These are phyloP conservation scores for Achaetomiella virescens DNA, from an alignment of 495 filamentous ascomycete genomes.

Conservation along the genomic window DNA sequence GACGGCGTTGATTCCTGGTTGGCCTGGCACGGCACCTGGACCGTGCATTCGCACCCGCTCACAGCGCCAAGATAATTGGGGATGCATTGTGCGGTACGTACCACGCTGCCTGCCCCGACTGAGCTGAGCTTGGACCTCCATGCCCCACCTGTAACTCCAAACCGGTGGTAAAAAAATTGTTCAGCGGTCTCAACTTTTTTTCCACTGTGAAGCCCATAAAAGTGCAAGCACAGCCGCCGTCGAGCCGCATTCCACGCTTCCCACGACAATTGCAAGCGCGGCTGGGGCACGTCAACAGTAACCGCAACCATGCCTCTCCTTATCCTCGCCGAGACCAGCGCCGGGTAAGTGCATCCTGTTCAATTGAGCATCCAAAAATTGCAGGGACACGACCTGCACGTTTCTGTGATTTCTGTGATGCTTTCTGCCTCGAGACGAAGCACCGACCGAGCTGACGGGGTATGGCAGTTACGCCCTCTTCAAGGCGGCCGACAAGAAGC, in stretches of 20 bases:
- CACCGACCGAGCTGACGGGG: conserved; percentile 7
- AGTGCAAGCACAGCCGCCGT: conserved; percentile 26
- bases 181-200: conserved; percentile 29
- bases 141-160: conserved; percentile 26
- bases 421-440: neutral
- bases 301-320: conserved; percentile 60
- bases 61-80: neutral
- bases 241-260: conserved; percentile 25
- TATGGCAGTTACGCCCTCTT: conserved; percentile 73
- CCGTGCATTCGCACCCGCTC: neutral
- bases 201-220: conserved; percentile 18
- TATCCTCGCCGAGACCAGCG: conserved; percentile 86
- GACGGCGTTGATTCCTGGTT: conserved; percentile 8
- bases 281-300: conserved; percentile 12
- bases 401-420: neutral
- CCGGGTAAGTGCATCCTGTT: conserved; percentile 51
- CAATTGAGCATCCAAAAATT: conserved; percentile 12
- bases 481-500: conserved; percentile 97
- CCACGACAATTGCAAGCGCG: conserved; percentile 25
- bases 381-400: neutral
- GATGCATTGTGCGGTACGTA: conserved; percentile 3
- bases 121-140: conserved; percentile 18
- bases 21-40: neutral
- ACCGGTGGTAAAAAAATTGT: conserved; percentile 31
- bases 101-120: neutral